These are phyloP conservation scores for Capronia epimyces DNA, from an alignment of 2,329 filamentous ascomycete species.

Conservation along the genomic window DNA sequence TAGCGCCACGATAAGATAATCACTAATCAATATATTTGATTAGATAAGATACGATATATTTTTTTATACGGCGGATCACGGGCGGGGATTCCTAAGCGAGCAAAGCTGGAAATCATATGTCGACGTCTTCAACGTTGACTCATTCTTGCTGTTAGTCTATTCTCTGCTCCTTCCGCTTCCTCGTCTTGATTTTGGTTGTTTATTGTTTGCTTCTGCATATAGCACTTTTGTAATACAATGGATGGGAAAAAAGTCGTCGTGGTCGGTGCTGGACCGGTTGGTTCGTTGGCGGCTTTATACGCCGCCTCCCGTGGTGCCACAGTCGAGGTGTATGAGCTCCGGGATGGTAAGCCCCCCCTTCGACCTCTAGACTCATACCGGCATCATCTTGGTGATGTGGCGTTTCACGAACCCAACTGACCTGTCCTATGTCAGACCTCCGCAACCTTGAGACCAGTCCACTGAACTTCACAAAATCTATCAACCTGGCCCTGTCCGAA, in stretches of 20 bases:
- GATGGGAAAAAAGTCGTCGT: slow-evolving; percentile 64
- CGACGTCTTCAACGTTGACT: neutral
- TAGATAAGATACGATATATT: neutral
- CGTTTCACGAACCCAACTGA: neutral
- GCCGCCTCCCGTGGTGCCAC: slow-evolving; percentile 80
- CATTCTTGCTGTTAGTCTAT: too few species aligned
- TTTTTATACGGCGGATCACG: neutral
- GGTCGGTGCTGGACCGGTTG: slow-evolving; percentile 89
- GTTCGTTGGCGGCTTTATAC: slow-evolving; percentile 85
- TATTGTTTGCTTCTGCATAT: neutral
- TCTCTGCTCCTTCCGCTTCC: too few species aligned
- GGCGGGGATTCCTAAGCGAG: neutral
- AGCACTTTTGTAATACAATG: slow-evolving; percentile 8
- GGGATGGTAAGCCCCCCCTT: slow-evolving; percentile 63
- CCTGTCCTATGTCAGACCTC: slow-evolving; percentile 58
- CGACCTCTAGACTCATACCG: neutral
- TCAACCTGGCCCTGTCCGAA: slow-evolving; percentile 92
- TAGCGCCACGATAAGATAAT: too few species aligned
- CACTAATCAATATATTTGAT: too few species aligned
- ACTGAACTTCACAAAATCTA: slow-evolving; percentile 96
- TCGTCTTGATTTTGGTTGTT: too few species aligned
- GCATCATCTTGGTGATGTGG: too few species aligned
- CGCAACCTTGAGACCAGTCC: slow-evolving; percentile 75
- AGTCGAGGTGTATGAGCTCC: slow-evolving; percentile 90
- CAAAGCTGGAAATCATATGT: neutral